Evolutionary conservation across 768 basidiomycete species (phyloP), one percentile per base, ranked within the genome.

Genomic region (Russula abietina): DNA sequence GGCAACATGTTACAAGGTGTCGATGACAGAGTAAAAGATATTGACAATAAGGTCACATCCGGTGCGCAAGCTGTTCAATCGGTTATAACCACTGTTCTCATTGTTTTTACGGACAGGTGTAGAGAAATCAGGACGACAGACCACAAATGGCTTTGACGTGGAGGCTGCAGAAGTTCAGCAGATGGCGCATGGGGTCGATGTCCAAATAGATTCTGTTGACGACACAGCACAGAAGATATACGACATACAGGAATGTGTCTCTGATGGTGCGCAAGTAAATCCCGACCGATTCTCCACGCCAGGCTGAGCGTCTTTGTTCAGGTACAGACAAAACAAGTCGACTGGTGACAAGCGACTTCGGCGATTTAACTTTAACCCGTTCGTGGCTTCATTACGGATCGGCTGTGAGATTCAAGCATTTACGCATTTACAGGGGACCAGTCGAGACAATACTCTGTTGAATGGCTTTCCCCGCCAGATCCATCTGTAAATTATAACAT

Each of bases 401-500:
- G n/a, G n/a, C n/a, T n/a, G n/a, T n/a, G n/a, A n/a, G n/a, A n/a
- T n/a, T n/a, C n/a, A n/a, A n/a, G n/a, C n/a, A n/a, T n/a, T n/a
- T n/a, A n/a, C n/a, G n/a, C n/a, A n/a, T n/a, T n/a, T n/a, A n/a
- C n/a, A n/a, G 61, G 41, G 26, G 45, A 45, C 12, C 6, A 11
- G 26, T 38, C 24, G 17, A 38, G 12, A 52, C 10, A 17, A 30
- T 38, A 19, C 28, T 5, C 0, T 26, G 24, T n/a, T 3, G 24
- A 55, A 55, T 55, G 55, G 55, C 39, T 55, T 5, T 41, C 55
- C 30, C 39, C 38, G 7, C 54, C 55, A 19, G 39, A 55, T 43
- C 39, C 26, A 17, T 55, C 55, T 26, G n/a, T 55, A 6, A 41
- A 41, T 30, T 39, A 55, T 5, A 28, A 43, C 6, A 30, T n/a